Base-by-base conservation (phyloP, 2,329 filamentous ascomycete genomes). In the Beauveria sp. region DNA sequence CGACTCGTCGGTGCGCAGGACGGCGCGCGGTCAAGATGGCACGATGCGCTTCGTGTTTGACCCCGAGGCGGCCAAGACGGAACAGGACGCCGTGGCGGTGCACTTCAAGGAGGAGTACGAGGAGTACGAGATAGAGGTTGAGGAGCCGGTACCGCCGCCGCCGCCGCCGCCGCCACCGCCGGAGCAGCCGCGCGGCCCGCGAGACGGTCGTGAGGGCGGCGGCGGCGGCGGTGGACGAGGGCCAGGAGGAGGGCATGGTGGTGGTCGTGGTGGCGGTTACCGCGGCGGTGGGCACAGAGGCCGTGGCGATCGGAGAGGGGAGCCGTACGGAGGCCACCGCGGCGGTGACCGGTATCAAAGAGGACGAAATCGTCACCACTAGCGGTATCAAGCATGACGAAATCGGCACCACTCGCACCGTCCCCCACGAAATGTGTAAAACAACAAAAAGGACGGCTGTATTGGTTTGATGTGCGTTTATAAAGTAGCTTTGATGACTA, bases 41-140 rank as follows among this genome's bases (percentile, higher is more conserved):
- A 96, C 93, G 0, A 86, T 96, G 66, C 85, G 95, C 7, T 98
- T 96, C 73, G 91, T 97, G 74, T 87, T 98, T 54, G 90, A 96
- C 66, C 85, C 88, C 0, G 87, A 88, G 60, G 83, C 88, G 55
- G 92, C 92, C 2, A 82, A 83, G 52, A 80, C 81, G 18, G 95
- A 99, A 75, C 84, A 85, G 67, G 80, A 82, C 14, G 80, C 82
- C 14, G 88, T 93, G 2, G 80, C 81, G 4, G 79, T 83, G 55
- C 92, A 88, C 72, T 91, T 88, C 70, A 84, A 83, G 48, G 83
- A 88, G 49, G 88, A 91, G 69, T 91, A 85, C 68, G 89, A 92
- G 66, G 89, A 92, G 70, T 87, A 88, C 68, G 87, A 89, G 70
- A 79, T 90, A 48, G 91, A 96, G 70, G 85, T 92, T 26, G 91